These are phyloP conservation scores for Ganoderma meredithae DNA, from an alignment of 1,284 basidiomycete species.

Conservation along the genomic window DNA sequence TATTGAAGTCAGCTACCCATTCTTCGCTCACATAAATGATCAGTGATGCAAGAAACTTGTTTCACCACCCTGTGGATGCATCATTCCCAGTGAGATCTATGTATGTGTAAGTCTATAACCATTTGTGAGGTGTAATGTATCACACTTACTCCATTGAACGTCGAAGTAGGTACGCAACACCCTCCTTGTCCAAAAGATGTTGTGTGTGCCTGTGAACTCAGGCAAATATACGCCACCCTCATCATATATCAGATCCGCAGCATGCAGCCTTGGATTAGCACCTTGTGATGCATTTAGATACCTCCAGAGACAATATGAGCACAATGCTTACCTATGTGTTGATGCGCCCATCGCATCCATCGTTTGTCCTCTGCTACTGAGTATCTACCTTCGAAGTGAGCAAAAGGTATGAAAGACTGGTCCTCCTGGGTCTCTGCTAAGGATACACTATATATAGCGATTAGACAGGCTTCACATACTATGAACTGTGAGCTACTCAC, in stretches of 20 bases:
- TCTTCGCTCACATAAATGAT: not conserved
- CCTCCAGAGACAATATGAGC: not conserved
- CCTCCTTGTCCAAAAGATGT: not conserved
- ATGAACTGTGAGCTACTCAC: not conserved
- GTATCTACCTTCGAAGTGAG: not conserved
- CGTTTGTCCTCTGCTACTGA: not conserved
- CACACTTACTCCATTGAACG: not conserved
- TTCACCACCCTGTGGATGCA: not conserved
- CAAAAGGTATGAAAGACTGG: not conserved
- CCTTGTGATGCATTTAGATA: not conserved
- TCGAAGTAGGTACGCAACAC: slow-evolving; percentile 2
- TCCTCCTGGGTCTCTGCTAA: not conserved
- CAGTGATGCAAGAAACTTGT: not conserved
- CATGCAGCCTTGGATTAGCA: not conserved
- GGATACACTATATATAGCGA: not conserved
- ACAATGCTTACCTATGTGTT: not conserved
- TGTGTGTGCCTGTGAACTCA: not conserved
- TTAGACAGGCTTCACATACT: not conserved
- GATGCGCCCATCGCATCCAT: not conserved
- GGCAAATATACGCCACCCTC: not conserved
- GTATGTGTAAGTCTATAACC: not conserved
- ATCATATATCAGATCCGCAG: not conserved
- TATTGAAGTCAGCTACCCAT: not conserved
- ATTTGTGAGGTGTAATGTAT: not conserved
- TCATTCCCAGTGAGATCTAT: not conserved